phyloP scores from a whole-genome alignment of 768 basidiomycete species.

The Pleurotus salmoneostramineus region DNA sequence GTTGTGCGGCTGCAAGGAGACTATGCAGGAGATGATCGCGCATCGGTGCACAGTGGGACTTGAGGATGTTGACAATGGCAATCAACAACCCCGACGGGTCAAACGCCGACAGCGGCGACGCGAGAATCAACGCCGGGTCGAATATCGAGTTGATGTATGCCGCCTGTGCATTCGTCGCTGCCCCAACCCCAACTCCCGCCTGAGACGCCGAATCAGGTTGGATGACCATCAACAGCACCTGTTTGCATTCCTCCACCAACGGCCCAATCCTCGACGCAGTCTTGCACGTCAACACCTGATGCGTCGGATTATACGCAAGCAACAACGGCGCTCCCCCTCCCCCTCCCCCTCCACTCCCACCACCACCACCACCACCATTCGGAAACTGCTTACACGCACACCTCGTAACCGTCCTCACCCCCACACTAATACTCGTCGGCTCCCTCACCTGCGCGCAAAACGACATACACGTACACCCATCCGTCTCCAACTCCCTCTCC shows the following conservation, averaged over 20 bases:
- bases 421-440: too few relatives aligned
- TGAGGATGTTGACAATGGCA: slow-evolving; percentile 76
- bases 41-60: slow-evolving; percentile 93
- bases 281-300: slow-evolving; percentile 52
- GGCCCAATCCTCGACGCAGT: slow-evolving; percentile 69
- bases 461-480: slow-evolving; percentile 81
- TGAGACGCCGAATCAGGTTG: slow-evolving; percentile 63
- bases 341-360: too few relatives aligned
- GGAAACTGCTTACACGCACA: slow-evolving; percentile 48
- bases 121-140: slow-evolving; percentile 75
- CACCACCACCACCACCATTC: too few relatives aligned
- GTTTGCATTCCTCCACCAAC: slow-evolving; percentile 72
- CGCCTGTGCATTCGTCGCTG: slow-evolving; percentile 61
- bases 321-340: slow-evolving; percentile 21
- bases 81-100: slow-evolving; percentile 77
- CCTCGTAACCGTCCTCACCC: background rate
- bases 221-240: slow-evolving; percentile 81
- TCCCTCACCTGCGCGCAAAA: slow-evolving; percentile 22
- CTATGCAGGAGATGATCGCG: slow-evolving; percentile 78
- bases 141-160: slow-evolving; percentile 69
- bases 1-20: slow-evolving; percentile 71
- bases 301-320: slow-evolving; percentile 38
- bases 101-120: slow-evolving; percentile 49
- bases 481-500: slow-evolving; percentile 63
- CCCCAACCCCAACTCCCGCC: too few relatives aligned